These are phyloP conservation scores for Candida stauntonica DNA, from an alignment of 805 yeast species.

Conservation along the genomic window DNA sequence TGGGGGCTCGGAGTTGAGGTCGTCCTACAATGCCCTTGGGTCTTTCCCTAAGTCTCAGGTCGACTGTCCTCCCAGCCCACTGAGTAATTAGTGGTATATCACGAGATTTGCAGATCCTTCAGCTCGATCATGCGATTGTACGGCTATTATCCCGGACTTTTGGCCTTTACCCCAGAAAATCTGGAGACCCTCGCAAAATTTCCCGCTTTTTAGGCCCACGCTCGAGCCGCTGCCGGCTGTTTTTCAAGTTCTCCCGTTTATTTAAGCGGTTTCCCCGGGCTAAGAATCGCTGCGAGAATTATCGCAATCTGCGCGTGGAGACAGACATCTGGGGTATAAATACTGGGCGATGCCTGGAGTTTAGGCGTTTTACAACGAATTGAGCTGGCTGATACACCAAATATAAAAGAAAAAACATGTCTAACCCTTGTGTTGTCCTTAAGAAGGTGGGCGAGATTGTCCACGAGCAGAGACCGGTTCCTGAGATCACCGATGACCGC, in stretches of 20 bases:
- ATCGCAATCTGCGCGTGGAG: no score
- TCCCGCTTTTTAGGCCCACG: no score
- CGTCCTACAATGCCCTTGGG: conserved; percentile 13
- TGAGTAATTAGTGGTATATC: background rate
- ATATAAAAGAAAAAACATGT: conserved; percentile 5
- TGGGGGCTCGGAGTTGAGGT: background rate
- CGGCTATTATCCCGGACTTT: no score
- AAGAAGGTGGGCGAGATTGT: conserved; percentile 58
- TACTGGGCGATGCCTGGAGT: no score
- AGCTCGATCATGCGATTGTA: no score
- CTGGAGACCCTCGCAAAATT: background rate
- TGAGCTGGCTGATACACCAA: no score
- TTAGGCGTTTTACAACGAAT: no score
- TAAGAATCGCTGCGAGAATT: conserved; percentile 5
- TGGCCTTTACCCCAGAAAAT: background rate
- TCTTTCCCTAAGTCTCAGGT: conserved; percentile 13
- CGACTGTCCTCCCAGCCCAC: conserved; percentile 7
- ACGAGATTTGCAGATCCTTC: background rate
- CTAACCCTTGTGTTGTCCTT: conserved; percentile 46
- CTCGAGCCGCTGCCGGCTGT: no score
- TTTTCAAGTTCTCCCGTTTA: no score
- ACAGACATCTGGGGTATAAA: background rate
- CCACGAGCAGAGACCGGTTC: conserved; percentile 66
- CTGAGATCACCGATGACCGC: conserved; percentile 55
- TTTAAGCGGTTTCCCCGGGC: no score